These are phyloP conservation scores for Asterionellopsis glacialis DNA, from an alignment of 108 stramenopile species.

Conservation along the genomic window DNA sequence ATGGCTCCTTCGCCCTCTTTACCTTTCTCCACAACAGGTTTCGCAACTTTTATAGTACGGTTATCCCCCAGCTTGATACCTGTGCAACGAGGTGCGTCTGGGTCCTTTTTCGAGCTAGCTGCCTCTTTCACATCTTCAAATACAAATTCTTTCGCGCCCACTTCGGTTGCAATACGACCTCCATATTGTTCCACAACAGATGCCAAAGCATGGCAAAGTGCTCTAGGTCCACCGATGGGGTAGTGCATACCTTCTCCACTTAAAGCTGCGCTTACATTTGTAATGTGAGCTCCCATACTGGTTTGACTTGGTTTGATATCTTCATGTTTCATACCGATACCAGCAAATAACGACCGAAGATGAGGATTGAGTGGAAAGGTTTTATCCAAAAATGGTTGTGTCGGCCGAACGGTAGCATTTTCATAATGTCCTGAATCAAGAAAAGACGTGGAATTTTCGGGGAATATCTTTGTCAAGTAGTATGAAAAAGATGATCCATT, in stretches of 20 bases:
- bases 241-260: slow-evolving; percentile 78
- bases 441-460: slow-evolving; percentile 20
- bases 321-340: slow-evolving; percentile 78
- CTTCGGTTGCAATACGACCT: slow-evolving; percentile 60
- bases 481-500: slow-evolving; percentile 57
- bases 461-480: slow-evolving; percentile 68
- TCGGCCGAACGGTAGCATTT: slow-evolving; percentile 53
- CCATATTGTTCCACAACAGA: slow-evolving; percentile 76
- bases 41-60: slow-evolving; percentile 17
- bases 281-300: slow-evolving; percentile 84
- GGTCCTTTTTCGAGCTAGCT: slow-evolving; percentile 2
- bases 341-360: slow-evolving; percentile 75
- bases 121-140: slow-evolving; percentile 35
- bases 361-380: slow-evolving; percentile 73
- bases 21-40: slow-evolving; percentile 9
- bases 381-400: slow-evolving; percentile 62
- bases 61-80: slow-evolving; percentile 50
- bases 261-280: slow-evolving; percentile 55
- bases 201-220: slow-evolving; percentile 74
- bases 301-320: slow-evolving; percentile 68
- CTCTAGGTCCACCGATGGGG: slow-evolving; percentile 83
- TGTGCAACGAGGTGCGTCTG: slow-evolving; percentile 48
- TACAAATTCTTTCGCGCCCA: slow-evolving; percentile 53
- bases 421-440: slow-evolving; percentile 29
- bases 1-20: slow-evolving; percentile 21